Evolutionary conservation across 2,329 filamentous ascomycete species (phyloP).

Genomic region (Remersonia thermophila): DNA sequence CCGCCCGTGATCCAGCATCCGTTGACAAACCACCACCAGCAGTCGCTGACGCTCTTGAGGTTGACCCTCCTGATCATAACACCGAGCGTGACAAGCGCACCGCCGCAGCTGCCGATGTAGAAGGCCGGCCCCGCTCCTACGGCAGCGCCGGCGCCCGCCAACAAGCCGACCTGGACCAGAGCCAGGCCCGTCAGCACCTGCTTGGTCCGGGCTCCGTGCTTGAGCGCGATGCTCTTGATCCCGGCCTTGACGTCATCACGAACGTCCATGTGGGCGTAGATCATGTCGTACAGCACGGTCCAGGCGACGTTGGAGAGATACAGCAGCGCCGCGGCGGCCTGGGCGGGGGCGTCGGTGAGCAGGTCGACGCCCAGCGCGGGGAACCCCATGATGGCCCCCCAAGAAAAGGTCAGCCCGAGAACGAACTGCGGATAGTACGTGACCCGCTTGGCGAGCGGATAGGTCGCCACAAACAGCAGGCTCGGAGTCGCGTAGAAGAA

Average conservation of each 20-base stretch:
- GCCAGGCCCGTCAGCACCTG: conserved; percentile 60
- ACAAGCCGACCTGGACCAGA: conserved; percentile 52
- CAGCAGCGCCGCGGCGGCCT: conserved; percentile 54
- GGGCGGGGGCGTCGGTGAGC: conserved; percentile 48
- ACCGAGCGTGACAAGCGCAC: conserved; percentile 46
- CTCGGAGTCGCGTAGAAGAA: conserved; percentile 69
- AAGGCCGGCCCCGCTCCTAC: conserved; percentile 58
- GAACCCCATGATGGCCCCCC: conserved; percentile 82
- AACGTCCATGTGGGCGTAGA: conserved; percentile 87
- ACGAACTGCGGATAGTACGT: conserved; percentile 82
- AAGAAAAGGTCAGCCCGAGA: conserved; percentile 74
- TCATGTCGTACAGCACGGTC: conserved; percentile 86
- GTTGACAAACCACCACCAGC: conserved; percentile 69
- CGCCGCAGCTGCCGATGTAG: conserved; percentile 55
- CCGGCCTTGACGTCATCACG: conserved; percentile 75
- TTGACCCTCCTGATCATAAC: conserved; percentile 58
- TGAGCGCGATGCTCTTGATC: conserved; percentile 77
- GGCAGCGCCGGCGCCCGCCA: conserved; percentile 57
- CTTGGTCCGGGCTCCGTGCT: conserved; percentile 68
- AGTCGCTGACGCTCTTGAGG: conserved; percentile 52
- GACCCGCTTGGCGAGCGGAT: conserved; percentile 74
- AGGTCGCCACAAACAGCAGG: conserved; percentile 58
- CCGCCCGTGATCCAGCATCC: conserved; percentile 58
- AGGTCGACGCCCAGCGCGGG: conserved; percentile 70
- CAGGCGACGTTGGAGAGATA: conserved; percentile 73